Conservation (phyloP, 1,284 basidiomycete genomes). For the Wallemia mellicola region DNA sequence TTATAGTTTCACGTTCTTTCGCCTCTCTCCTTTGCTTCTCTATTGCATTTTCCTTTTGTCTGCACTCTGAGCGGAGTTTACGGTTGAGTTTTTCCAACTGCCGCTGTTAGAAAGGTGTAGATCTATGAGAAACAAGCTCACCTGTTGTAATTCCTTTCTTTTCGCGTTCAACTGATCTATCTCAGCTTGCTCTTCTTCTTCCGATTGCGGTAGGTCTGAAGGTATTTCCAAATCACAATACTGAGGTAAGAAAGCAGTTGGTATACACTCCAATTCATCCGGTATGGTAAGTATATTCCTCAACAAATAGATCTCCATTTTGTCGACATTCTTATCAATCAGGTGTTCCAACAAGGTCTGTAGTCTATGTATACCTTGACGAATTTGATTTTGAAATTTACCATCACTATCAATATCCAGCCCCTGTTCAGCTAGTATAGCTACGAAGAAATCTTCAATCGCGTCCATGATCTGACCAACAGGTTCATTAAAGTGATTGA, state of each 20-base stretch:
- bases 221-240: not conserved
- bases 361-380: not conserved
- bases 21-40: not conserved
- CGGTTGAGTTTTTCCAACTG: not conserved
- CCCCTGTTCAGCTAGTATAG: not conserved
- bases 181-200: not conserved
- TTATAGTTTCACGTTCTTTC: not conserved
- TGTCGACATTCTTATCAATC: constrained; percentile 1
- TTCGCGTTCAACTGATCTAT: not conserved
- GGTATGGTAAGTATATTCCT: not conserved
- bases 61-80: not conserved
- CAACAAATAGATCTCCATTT: not conserved
- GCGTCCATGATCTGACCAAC: not conserved
- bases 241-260: not conserved
- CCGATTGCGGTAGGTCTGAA: no score
- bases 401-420: not conserved
- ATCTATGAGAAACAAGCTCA: no score
- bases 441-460: not conserved
- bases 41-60: not conserved
- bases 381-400: not conserved
- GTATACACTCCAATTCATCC: not conserved
- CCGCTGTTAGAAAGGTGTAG: not conserved
- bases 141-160: not conserved
- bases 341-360: not conserved
- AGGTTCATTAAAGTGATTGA: constrained; percentile 1